These are phyloP conservation scores for Cytospora piceae DNA, from an alignment of 2,329 filamentous ascomycete genomes.

Conservation along the genomic window DNA sequence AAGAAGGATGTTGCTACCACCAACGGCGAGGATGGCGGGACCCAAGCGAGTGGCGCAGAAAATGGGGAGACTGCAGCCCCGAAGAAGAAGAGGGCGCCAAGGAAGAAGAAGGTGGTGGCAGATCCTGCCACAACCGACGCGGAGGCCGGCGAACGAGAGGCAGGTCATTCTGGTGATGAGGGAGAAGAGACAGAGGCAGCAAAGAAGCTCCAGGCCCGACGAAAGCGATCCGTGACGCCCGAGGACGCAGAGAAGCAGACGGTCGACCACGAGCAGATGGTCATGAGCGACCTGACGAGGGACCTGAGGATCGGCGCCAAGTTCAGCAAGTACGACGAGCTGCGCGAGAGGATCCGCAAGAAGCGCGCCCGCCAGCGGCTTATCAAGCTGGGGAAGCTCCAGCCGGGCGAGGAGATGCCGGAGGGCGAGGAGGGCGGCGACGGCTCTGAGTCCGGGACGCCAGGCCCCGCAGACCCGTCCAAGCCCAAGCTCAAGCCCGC, in stretches of 20 bases:
- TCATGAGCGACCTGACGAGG: constrained; percentile 73
- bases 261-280: constrained; percentile 69
- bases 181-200: constrained; percentile 34
- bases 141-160: constrained; percentile 4
- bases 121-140: not conserved
- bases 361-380: constrained; percentile 34
- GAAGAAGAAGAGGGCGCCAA: constrained; percentile 31
- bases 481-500: constrained; percentile 31
- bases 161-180: constrained; percentile 32
- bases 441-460: constrained; percentile 28
- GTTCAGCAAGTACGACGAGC: constrained; percentile 73
- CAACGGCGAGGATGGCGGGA: constrained; percentile 19
- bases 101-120: constrained; percentile 25
- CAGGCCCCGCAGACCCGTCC: constrained; percentile 30
- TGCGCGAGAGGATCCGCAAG: constrained; percentile 67
- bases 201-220: constrained; percentile 35
- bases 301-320: constrained; percentile 69
- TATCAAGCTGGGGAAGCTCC: constrained; percentile 26
- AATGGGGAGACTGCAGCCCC: constrained; percentile 28
- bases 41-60: constrained; percentile 30
- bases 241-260: constrained; percentile 64
- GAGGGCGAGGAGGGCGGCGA: constrained; percentile 30
- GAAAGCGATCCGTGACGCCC: constrained; percentile 58
- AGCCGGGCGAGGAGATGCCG: constrained; percentile 20
- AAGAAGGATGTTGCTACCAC: constrained; percentile 32